Evolutionary conservation across 192 early-diverging fungal genomes (phyloP), one percentile per base, ranked within the genome.

Genomic region (Dimargaris cristalligena): DNA sequence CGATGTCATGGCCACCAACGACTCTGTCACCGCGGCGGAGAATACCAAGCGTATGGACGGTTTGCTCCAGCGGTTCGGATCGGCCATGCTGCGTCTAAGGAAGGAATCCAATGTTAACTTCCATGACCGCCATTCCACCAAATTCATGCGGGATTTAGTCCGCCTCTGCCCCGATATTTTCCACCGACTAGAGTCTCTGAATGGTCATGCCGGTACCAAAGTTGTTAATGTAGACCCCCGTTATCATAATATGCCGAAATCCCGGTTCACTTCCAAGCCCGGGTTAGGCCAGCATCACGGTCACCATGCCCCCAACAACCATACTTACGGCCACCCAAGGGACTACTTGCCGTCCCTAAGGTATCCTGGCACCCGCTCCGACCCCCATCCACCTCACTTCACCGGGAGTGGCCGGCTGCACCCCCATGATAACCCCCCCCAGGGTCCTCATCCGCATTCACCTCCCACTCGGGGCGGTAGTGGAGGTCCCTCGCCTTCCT

Each of bases 31-130:
- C n/a, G n/a, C n/a, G n/a, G 60, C 47, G 22, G 68, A 67, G 26
- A 57, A 62, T 6, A 52, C 45, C 44, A 54, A 63, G 11, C 72
- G 71, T 67, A 57, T 72, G 4, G 61, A 58, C 28, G 60, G 56
- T 0, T 56, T 75, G 30, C 60, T 63, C 30, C 62, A 56, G 55
- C 63, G 70, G 18, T 58, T 75, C 31, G 74, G 74, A 9, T 70
- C 74, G 25, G 66, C 70, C 6, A 62, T 75, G 33, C 55, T 75
- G 58, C 73, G 73, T n/a, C 22, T 16, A n/a, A n/a, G 51, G 16
- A 14, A 13, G 2, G 51, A 28, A 28, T 52, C 51, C 26, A 18
- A 52, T 29, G 51, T 52, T 28, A 52, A 52, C 29, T 52, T 52
- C 26, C 51, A 52, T 29, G 51, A 52, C 51, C 16, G 26, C 14